These are phyloP conservation scores for Pilobolus umbonatus DNA, from an alignment of 192 early-diverging fungal genomes.

Conservation along the genomic window DNA sequence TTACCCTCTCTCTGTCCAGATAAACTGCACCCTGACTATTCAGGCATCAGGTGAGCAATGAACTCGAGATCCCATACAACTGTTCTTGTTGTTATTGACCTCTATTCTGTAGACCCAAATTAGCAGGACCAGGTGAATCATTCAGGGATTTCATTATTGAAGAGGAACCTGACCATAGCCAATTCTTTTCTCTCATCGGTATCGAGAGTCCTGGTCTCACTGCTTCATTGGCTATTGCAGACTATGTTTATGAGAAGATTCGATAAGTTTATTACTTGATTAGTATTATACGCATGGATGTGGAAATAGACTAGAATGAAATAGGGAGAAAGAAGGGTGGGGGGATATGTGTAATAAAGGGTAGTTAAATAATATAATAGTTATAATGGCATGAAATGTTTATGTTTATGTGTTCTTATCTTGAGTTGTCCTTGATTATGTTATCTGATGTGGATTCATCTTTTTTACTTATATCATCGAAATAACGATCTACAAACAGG, in stretches of 20 bases:
- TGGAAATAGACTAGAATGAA: too few relatives aligned
- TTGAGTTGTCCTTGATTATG: neutral
- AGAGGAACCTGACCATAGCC: constrained; percentile 44
- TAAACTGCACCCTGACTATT: constrained; percentile 65
- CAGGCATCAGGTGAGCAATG: constrained; percentile 62
- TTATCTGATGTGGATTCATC: constrained; percentile 9
- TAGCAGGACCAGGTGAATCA: constrained; percentile 61
- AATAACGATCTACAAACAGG: constrained; percentile 29
- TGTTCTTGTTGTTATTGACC: neutral
- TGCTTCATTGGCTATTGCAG: constrained; percentile 74
- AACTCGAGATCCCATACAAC: too few relatives aligned
- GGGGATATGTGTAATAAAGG: too few relatives aligned
- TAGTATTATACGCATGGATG: neutral
- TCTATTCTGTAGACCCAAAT: constrained; percentile 61
- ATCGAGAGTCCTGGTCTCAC: constrained; percentile 89
- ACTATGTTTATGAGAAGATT: constrained; percentile 42
- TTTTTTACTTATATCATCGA: constrained; percentile 34
- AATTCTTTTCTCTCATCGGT: constrained; percentile 73
- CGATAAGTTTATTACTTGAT: constrained; percentile 5
- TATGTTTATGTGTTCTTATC: neutral
- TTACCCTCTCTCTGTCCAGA: constrained; percentile 50
- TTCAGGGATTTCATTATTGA: constrained; percentile 77
- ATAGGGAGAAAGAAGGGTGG: too few relatives aligned
- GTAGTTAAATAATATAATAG: too few relatives aligned
- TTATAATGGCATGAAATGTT: too few relatives aligned